A percentile compares a stretch with the other conserved stretches of the same genome.
Conservation (phyloP, 1,139 yeast species). For the Candida frijolesensis region DNA sequence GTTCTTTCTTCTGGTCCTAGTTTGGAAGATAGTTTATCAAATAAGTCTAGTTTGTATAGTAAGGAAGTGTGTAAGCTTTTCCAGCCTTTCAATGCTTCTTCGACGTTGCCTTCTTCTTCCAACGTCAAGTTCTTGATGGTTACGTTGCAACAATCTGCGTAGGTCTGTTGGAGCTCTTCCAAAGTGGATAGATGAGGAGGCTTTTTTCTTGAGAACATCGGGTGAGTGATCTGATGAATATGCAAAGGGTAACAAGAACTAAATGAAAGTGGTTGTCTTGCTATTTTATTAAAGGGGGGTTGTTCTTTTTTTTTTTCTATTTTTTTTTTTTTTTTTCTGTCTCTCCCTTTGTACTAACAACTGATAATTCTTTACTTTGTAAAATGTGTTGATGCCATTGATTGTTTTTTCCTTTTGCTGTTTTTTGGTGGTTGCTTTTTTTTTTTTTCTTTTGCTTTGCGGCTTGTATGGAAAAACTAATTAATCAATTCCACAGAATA, state of each 20-base stretch:
- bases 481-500: background rate
- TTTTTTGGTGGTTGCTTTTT: background rate
- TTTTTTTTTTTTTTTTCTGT: background rate
- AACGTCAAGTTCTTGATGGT: constrained; percentile 57
- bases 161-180: constrained; percentile 61
- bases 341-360: background rate
- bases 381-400: background rate
- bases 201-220: constrained; percentile 52
- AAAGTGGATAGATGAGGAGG: constrained; percentile 55
- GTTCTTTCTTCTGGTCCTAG: constrained; percentile 44
- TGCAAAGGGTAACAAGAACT: background rate
- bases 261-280: background rate
- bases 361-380: background rate
- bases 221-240: background rate
- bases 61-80: constrained; percentile 64
- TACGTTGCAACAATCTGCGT: constrained; percentile 60
- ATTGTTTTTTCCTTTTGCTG: background rate
- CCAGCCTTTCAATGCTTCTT: constrained; percentile 72
- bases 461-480: constrained; percentile 1
- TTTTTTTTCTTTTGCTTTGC: background rate
- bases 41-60: constrained; percentile 54
- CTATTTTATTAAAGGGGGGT: background rate
- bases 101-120: constrained; percentile 56
- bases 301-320: background rate
- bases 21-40: constrained; percentile 47